Base-by-base conservation (phyloP, 331 rosid species). In the Cydonia oblonga region DNA sequence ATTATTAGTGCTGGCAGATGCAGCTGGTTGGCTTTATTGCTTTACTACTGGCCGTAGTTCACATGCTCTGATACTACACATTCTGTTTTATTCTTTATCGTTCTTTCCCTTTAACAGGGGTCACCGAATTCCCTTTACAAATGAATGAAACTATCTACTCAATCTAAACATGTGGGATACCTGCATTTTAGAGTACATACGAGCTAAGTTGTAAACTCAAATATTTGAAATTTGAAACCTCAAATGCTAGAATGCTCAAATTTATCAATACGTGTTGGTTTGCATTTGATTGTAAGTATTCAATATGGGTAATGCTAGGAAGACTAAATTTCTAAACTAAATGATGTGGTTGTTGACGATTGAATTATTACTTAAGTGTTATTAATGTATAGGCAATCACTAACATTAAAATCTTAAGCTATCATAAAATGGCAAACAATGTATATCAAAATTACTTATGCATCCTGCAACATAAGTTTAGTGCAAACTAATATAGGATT, bases 1-100 rank as follows among this genome's bases (percentile, higher is more conserved):
- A 58, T 24, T 83, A 75, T 40, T 64, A 23, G 24, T 64, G 26
- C 16, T 64, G 44, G 42, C 60, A 70, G 65, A 5, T 70, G 65
- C 74, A 54, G 75, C 70, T 73, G 85, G 82, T 80, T 71, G 75
- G 70, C 79, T 69, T 62, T 69, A 46, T 46, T 72, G 65, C 56
- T 23, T 53, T 74, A 20, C 38, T 11, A 49, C 19, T 42, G 46
- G 3, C 57, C 32, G 24, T 35, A 64, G 65, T 19, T 89, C 96
- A 89, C 96, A 85, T 89, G 92, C 69, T 71, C 90, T 85, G 88
- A 83, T 85, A 83, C 72, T 67, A 18, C 35, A 20, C 5, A 33
- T 69, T 67, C 82, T 87, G 92, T 85, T 83, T 81, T 86, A 81
- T 22, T 78, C 85, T 78, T 72, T 68, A 70, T 76, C 84, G 5